These are phyloP conservation scores for Brassica napus DNA, from an alignment of 345 rosid genomes.

Conservation along the genomic window Da-Ae NC_063436.1:5654001-5654500, in stretches of 20 bases:
- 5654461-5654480: conserved; percentile 98
- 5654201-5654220: conserved; percentile 29
- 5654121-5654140: neutral
- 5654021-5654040: conserved; percentile 70
- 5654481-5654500: conserved; percentile 96
- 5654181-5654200: conserved; percentile 17
- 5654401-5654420: conserved; percentile 51
- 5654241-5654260: neutral
- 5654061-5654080: conserved; percentile 51
- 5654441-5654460: conserved; percentile 61
- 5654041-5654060: conserved; percentile 62
- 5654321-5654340: conserved; percentile 8
- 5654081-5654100: conserved; percentile 33
- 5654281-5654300: neutral
- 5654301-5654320: conserved; percentile 20
- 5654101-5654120: neutral
- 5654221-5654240: neutral
- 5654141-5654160: neutral
- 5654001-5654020: conserved; percentile 80
- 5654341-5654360: conserved; percentile 57
- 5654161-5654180: neutral
- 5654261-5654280: neutral
- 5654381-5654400: conserved; percentile 61
- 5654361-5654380: conserved; percentile 34
- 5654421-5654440: conserved; percentile 61